Base-by-base conservation (phyloP, 768 basidiomycete genomes). In the Serendipita sp. region DNA sequence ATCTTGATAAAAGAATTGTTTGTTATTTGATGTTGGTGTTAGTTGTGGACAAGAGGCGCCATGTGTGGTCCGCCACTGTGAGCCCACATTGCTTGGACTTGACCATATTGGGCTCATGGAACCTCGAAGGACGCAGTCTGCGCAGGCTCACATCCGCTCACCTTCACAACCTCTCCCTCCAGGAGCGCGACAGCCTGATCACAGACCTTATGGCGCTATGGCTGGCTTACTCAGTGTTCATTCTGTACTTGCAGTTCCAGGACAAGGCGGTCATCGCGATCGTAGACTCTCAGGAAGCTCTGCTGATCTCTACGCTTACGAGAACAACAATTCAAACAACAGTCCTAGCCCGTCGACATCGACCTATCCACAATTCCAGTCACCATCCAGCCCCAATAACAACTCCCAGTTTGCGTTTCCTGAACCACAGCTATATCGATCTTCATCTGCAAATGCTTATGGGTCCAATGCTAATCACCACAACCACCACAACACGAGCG, bases 361-460 rank as follows among this genome's bases (percentile, higher is more conserved):
- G 37, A 28, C 56, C 35, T 38, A 24, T n/a, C 35, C 56, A n/a
- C 18, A n/a, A 60, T 60, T 11, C 56, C 18, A 7, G 16, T 28
- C 56, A 8, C 35, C 18, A 60, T 11, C 16, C 30, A n/a, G 56
- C 41, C 7, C 28, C 28, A 60, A 32, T 60, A 38, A 54, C 34
- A 32, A 54, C 7, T 15, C n/a, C 3, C 24, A 15, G 5, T 71
- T 80, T 16, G 66, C 76, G 3, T 81, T 83, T 66, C 81, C 83
- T 30, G 81, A 85, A 54, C 79, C 83, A 11, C 78, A 80, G 67
- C 66, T 82, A 34, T 75, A 78, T 65, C 79, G 80, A 63, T 77
- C 81, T 16, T 68, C 72, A 3, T 83, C 82, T 60, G 37, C 56
- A 11, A 35, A 30, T 16, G 28, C 56, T 8, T 28, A 30, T 60